Base-by-base conservation (phyloP, 2,329 filamentous ascomycete genomes). In the Ceratocystis cubensis region DNA sequence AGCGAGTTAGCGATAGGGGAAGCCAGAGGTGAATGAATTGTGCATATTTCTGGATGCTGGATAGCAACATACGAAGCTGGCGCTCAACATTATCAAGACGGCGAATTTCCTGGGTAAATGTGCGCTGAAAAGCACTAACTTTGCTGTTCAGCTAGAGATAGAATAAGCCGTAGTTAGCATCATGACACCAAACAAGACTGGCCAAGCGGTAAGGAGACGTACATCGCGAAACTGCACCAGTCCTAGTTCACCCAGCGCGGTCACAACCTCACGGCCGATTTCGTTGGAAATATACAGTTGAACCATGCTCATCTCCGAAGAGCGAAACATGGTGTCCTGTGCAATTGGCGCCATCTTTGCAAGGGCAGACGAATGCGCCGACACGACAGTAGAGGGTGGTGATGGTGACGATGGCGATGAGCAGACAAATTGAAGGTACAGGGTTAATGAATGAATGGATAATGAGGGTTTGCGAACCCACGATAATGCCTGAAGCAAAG, bases 211-310 rank as follows among this genome's bases (percentile, higher is more conserved):
- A 41, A 61, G 8, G 41, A 61, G 22, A 48, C 66, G 30, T 82
- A 97, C 93, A 83, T 99, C 94, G 78, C 94, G 85, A 75, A 99
- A 99, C 78, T 97, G 92, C 76, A 97, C 92, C 73, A 94, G 84
- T 67, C 94, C 94, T 74, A 99, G 84, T 83, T 99, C 94, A 75
- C 94, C 94, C 70, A 99, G 82, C 66, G 93, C 93, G 75, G 92
- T 96, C 70, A 97, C 92, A 73, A 96, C 93, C 80, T 99, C 95
- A 75, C 94, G 87, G 72, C 94, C 93, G 72, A 99, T 97, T 82
- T 99, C 94, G 76, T 96, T 97, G 74, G 94, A 91, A 74, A 99
- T 95, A 79, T 97, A 99, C 74, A 99, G 88, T 86, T 99, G 94
- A 74, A 96, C 96, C 88, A 99, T 88, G 83, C 91, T 96, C 94